Evolutionary conservation across 805 yeast genomes (phyloP).

Genomic region (Monosporozyma siamensis): DNA sequence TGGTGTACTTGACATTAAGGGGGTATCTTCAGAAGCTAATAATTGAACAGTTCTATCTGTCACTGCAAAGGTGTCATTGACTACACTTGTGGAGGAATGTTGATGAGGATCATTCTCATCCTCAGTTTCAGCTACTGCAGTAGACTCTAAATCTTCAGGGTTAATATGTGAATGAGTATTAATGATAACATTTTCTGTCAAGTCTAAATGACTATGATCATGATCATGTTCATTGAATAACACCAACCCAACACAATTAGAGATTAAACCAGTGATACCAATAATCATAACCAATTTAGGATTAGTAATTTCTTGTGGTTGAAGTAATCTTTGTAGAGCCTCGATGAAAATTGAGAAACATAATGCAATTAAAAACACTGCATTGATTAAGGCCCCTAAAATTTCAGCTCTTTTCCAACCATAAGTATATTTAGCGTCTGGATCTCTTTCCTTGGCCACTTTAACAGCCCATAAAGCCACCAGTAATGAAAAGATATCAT

Average conservation of each 20-base stretch:
- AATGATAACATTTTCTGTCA: slow-evolving; percentile 10
- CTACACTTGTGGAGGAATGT: background rate
- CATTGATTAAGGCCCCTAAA: slow-evolving; percentile 88
- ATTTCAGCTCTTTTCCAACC: slow-evolving; percentile 99
- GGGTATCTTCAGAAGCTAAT: slow-evolving; percentile 2
- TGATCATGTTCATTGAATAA: slow-evolving; percentile 63
- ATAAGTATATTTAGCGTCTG: slow-evolving; percentile 85
- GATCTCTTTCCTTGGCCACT: slow-evolving; percentile 71
- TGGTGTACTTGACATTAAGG: background rate
- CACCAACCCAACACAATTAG: slow-evolving; percentile 75
- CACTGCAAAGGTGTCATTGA: slow-evolving; percentile 9
- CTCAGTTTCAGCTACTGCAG: slow-evolving; percentile 7
- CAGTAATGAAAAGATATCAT: slow-evolving; percentile 80
- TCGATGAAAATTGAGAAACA: slow-evolving; percentile 89
- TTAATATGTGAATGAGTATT: background rate
- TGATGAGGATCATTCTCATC: background rate
- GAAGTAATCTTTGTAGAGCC: slow-evolving; percentile 80
- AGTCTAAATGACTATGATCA: slow-evolving; percentile 36
- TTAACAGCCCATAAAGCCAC: slow-evolving; percentile 96
- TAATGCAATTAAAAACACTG: slow-evolving; percentile 84
- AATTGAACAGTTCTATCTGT: slow-evolving; percentile 9
- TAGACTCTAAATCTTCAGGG: slow-evolving; percentile 4
- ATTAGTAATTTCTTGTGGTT: slow-evolving; percentile 68
- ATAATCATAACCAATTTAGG: slow-evolving; percentile 76
- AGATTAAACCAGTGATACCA: slow-evolving; percentile 72